Evolutionary conservation across 306 rosid species (phyloP).

Genomic region (Vigna mungo): DNA sequence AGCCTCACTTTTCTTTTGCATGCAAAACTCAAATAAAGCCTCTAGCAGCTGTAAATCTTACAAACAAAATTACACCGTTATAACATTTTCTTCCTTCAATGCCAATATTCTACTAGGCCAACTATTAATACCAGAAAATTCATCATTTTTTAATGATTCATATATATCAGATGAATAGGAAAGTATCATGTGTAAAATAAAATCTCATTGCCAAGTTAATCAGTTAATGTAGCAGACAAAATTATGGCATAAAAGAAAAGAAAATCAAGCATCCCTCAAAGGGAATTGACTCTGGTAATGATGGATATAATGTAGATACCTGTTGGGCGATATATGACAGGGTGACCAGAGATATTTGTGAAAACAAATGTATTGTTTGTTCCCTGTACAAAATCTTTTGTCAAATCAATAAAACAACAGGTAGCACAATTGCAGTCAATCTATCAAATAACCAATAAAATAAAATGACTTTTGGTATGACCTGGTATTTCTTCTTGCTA

Average conservation of each 20-base stretch:
- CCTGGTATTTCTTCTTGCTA: constrained; percentile 86
- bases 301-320: constrained; percentile 53
- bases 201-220: constrained; percentile 3
- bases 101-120: constrained; percentile 12
- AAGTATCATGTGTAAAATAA: not conserved
- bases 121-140: constrained; percentile 8
- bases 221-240: not conserved
- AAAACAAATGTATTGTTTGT: constrained; percentile 81
- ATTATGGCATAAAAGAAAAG: not conserved
- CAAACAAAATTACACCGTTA: not conserved
- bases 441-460: constrained; percentile 3
- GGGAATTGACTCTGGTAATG: constrained; percentile 14
- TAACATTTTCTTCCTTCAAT: not conserved
- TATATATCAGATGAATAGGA: not conserved
- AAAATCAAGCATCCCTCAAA: constrained; percentile 25
- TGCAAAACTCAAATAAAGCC: not conserved
- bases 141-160: not conserved
- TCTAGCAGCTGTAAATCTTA: constrained; percentile 1
- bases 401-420: constrained; percentile 43
- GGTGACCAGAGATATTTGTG: constrained; percentile 70
- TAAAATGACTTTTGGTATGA: constrained; percentile 45
- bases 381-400: constrained; percentile 72
- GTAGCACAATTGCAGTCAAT: constrained; percentile 7
- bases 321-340: constrained; percentile 83
- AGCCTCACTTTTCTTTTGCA: not conserved